Evolutionary conservation across 345 rosid species (phyloP), one percentile per base, ranked within the genome.

Genomic region (Toxicodendron radicans): DNA sequence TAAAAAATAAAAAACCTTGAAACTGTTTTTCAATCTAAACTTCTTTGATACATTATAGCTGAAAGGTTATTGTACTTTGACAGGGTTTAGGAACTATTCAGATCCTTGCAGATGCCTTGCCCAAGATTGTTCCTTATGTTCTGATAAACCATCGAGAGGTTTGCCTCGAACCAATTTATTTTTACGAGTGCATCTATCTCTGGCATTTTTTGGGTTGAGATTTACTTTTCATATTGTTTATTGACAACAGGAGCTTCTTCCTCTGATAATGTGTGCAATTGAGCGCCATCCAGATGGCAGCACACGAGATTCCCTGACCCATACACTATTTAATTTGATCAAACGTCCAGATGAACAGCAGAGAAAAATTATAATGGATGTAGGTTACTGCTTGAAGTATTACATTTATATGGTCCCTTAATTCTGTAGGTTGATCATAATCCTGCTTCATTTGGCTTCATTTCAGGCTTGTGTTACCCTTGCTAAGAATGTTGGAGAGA

Each of bases 81-180:
- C 92, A 95, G 98, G 99, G 95, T 67, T 79, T 80, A 62, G 95
- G 87, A 87, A 90, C 99, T 16, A 91, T 95, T 79, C 97, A 95
- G 86, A 92, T 95, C 74, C 96, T 95, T 51, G 97, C 99, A 70
- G 98, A 90, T 85, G 90, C 98, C 70, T 88, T 95, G 87, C 99
- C 98, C 45, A 92, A 91, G 85, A 95, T 95, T 79, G 99, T 92
- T 78, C 99, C 99, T 8, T 90, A 91, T 87, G 99, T 95, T 82
- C 79, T 95, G 85, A 95, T 95, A 84, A 95, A 95, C 78, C 97
- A 92, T 80, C 94, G 97, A 68, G 97, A 95, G 99, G 99, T 95
- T 77, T 74, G 78, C 72, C 64, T 72, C 70, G 54, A 69, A 60
- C 61, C 64, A 58, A 35, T 20, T 52, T 70, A 10, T 14, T 38